Evolutionary conservation across 148 eudicot species (phyloP).

Genomic region (Chenopodium suecicum): DNA sequence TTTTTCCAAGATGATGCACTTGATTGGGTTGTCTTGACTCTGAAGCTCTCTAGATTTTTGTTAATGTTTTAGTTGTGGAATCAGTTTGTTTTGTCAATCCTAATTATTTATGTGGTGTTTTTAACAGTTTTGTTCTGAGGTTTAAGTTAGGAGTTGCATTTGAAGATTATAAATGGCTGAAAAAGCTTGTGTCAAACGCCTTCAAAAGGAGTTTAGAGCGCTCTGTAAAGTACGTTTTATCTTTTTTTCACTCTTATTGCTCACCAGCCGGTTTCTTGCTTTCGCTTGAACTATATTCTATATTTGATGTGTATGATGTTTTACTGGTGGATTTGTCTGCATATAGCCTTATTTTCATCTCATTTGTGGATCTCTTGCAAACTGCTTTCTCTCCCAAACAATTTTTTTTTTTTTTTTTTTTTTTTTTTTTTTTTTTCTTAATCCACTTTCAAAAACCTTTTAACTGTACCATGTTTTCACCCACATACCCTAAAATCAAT

Average conservation of each 20-base stretch:
- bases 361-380: not conserved
- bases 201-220: constrained; percentile 76
- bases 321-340: not conserved
- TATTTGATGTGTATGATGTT: not conserved
- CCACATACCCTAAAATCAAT: no score
- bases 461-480: no score
- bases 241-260: not conserved
- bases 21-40: not conserved
- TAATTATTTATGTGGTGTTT: not conserved
- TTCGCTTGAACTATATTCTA: constrained; percentile 1
- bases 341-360: not conserved
- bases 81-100: not conserved
- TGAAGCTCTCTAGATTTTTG: not conserved
- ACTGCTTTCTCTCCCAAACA: not conserved
- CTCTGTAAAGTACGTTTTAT: constrained; percentile 58
- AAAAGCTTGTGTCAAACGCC: constrained; percentile 78
- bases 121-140: constrained; percentile 9
- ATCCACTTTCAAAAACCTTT: not conserved
- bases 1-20: not conserved
- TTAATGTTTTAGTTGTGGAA: not conserved
- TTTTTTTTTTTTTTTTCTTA: no score
- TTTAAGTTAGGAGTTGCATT: constrained; percentile 12
- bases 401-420: no score
- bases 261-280: not conserved
- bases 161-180: constrained; percentile 49